phyloP scores from a whole-genome alignment of 345 rosid genomes.

The Acer saccharum region DNA sequence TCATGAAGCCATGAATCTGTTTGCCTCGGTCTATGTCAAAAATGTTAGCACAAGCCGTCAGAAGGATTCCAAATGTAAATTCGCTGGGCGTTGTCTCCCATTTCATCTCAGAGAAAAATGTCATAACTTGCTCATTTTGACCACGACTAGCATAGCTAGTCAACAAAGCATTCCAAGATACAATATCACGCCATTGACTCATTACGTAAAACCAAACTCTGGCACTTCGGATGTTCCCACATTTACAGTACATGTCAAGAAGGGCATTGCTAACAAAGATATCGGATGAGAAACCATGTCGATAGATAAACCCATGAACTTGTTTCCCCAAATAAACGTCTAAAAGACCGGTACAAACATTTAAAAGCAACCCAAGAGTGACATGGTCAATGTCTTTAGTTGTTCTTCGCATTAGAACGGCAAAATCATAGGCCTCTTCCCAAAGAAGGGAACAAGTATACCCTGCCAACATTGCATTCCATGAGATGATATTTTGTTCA shows the following conservation, averaged over 20 bases:
- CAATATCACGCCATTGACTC: constrained; percentile 59
- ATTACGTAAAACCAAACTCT: constrained; percentile 65
- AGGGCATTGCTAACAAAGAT: constrained; percentile 66
- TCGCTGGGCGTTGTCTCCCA: constrained; percentile 62
- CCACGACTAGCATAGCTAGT: constrained; percentile 61
- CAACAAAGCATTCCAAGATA: constrained; percentile 85
- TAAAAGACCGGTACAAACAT: constrained; percentile 63
- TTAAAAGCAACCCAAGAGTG: constrained; percentile 61
- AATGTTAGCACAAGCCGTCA: constrained; percentile 76
- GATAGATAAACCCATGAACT: constrained; percentile 71
- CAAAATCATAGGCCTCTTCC: constrained; percentile 68
- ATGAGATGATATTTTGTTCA: constrained; percentile 66
- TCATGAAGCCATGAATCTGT: constrained; percentile 74
- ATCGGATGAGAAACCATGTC: constrained; percentile 50
- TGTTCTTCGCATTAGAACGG: constrained; percentile 47
- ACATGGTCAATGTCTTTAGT: constrained; percentile 57
- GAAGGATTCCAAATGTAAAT: constrained; percentile 65
- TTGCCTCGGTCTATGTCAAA: constrained; percentile 56
- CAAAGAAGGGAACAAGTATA: constrained; percentile 54
- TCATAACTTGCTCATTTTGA: constrained; percentile 63
- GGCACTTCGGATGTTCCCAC: constrained; percentile 53
- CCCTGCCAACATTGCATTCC: constrained; percentile 88
- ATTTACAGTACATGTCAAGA: constrained; percentile 76
- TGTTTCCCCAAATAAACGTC: constrained; percentile 78
- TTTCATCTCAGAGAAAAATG: constrained; percentile 64